A percentile compares a stretch with the other conserved stretches of the same genome.
Evolutionary conservation across 805 yeast genomes (phyloP).

Genomic region (Priceomyces fermenticarens): DNA sequence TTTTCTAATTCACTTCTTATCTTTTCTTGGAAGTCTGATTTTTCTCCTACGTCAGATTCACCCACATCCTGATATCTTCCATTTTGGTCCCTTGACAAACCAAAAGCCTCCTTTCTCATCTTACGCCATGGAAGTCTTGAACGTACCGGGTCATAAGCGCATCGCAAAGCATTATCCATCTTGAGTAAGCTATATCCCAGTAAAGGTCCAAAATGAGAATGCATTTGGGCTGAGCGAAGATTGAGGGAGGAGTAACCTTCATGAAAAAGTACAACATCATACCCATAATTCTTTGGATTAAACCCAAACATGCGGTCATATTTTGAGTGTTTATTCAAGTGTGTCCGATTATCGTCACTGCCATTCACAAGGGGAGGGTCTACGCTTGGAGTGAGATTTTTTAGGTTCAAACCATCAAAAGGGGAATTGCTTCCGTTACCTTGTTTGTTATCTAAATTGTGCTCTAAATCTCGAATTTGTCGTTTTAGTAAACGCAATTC

Average conservation of each 20-base stretch:
- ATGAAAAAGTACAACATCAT: slow-evolving; percentile 16
- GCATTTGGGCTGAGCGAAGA: slow-evolving; percentile 19
- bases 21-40: not conserved
- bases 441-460: too few species aligned
- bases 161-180: slow-evolving; percentile 19
- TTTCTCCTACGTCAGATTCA: not conserved
- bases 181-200: slow-evolving; percentile 27
- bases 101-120: not conserved
- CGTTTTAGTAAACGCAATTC: not conserved
- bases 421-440: too few species aligned
- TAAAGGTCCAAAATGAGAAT: slow-evolving; percentile 30
- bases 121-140: not conserved
- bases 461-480: too few species aligned
- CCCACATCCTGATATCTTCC: not conserved
- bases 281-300: slow-evolving; percentile 13
- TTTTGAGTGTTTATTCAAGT: too few species aligned
- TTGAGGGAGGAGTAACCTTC: slow-evolving; percentile 22
- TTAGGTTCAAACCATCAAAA: too few species aligned
- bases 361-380: too few species aligned
- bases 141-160: not conserved
- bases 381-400: too few species aligned
- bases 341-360: too few species aligned
- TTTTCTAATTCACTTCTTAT: slow-evolving; percentile 1
- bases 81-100: not conserved
- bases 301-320: slow-evolving; percentile 6